Conservation (phyloP, 139 green algal genomes). For the Chlamydomonas asymmetrica region DNA sequence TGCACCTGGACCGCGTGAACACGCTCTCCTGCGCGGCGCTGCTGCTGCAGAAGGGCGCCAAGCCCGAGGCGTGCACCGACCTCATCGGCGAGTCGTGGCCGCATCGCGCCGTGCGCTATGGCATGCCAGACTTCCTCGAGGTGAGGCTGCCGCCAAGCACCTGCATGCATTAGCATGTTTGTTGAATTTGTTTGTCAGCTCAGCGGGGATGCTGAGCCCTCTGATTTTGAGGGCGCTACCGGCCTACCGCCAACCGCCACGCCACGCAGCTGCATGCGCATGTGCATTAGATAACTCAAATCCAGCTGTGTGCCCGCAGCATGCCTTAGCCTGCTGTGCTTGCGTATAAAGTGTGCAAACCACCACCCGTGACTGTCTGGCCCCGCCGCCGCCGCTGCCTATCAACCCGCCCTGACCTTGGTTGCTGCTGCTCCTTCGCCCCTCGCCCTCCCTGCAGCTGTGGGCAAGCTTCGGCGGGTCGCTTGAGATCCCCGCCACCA, state of each 20-base stretch:
- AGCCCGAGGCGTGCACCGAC: constrained; percentile 14
- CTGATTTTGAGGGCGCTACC: too few relatives aligned
- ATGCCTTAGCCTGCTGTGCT: not conserved
- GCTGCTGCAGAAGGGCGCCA: constrained; percentile 21
- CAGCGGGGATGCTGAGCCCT: too few relatives aligned
- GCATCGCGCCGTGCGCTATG: constrained; percentile 39
- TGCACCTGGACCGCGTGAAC: constrained; percentile 22
- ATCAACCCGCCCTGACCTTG: not conserved
- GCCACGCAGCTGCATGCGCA: too few relatives aligned
- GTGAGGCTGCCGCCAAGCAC: too few relatives aligned
- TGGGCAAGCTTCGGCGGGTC: constrained; percentile 7
- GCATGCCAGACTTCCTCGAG: not conserved
- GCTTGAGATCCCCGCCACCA: constrained; percentile 11
- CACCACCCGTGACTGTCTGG: not conserved
- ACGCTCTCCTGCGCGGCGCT: constrained; percentile 11
- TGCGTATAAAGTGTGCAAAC: not conserved
- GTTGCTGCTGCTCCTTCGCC: not conserved
- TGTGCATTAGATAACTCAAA: too few relatives aligned
- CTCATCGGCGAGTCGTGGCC: constrained; percentile 21
- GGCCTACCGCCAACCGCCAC: too few relatives aligned
- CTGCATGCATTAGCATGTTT: too few relatives aligned
- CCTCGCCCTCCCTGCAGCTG: constrained; percentile 11
- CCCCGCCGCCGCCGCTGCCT: not conserved
- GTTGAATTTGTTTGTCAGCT: too few relatives aligned
- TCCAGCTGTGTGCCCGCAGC: too few relatives aligned